Base-by-base conservation (phyloP, 1,139 yeast species). In the Casaregolazyma lundiana region DNA sequence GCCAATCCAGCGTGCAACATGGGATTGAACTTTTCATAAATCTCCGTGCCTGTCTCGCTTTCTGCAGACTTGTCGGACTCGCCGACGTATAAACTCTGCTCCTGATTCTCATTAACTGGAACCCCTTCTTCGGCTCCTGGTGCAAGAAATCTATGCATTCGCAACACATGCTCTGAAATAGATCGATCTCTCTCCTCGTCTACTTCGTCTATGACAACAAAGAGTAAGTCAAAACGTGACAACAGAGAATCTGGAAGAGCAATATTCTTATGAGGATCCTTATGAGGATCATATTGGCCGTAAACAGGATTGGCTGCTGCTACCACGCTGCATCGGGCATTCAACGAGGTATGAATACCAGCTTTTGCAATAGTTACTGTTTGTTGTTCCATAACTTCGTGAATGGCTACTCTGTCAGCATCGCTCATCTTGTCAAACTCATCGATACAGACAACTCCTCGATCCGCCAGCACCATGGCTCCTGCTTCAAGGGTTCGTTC, bases 351-450 rank as follows among this genome's bases (percentile, higher is more conserved):
- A 64, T 92, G 97, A 57, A 92, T 92, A 57, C 99, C 99, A 1
- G 98, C 98, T 66, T 92, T 94, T 43, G 98, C 96, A 64, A 92
- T 90, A 1, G 98, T 92, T 24, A 92, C 97, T 0, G 99, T 92
- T 66, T 94, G 99, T 69, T 92, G 98, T 71, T 92, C 98, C 98
- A 92, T 94, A 44, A 92, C 98, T 76, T 92, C 99, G 69, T 92
- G 99, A 61, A 92, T 92, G 1, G 98, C 97, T 45, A 92, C 98
- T 66, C 98, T 78, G 69, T 92, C 99, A 24, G 82, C 78, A 65
- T 94, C 98, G 52, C 88, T 83, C 99, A 92, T 92, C 67, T 92
- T 92, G 70, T 92, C 98, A 62, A 92, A 92, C 72, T 92, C 98
- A 74, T 92, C 98, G 62, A 92, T 94, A 77, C 98, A 92, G 38